Conservation (phyloP, 495 filamentous ascomycete genomes). For the Darksidea phi region DNA sequence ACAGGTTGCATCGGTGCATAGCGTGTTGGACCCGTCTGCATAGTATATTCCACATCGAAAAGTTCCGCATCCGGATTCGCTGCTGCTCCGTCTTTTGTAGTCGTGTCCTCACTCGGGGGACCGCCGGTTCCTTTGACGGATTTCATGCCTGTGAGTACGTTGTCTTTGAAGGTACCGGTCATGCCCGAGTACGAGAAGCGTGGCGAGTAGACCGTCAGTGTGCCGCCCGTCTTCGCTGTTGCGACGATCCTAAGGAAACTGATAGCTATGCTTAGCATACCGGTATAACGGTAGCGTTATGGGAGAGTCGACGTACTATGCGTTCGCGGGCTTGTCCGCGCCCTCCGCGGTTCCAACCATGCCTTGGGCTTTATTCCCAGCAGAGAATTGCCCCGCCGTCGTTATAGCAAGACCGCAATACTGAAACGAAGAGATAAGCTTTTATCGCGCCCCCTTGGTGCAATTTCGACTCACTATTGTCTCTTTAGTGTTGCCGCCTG, state of each 20-base stretch:
- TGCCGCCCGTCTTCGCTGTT: slow-evolving; percentile 50
- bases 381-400: slow-evolving; percentile 44
- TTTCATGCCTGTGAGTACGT: slow-evolving; percentile 46
- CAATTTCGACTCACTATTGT: slow-evolving; percentile 42
- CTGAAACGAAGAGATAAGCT: slow-evolving; percentile 45
- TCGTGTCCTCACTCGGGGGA: slow-evolving; percentile 38
- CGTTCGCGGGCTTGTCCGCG: slow-evolving; percentile 47
- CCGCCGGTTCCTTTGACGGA: slow-evolving; percentile 50
- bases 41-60: slow-evolving; percentile 58
- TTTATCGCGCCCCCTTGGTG: background rate
- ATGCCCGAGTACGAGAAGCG: slow-evolving; percentile 68
- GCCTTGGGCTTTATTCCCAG: slow-evolving; percentile 54
- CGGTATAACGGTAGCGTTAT: background rate
- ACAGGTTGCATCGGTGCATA: slow-evolving; percentile 73
- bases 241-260: slow-evolving; percentile 68
- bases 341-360: slow-evolving; percentile 53
- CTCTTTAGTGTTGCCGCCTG: slow-evolving; percentile 57
- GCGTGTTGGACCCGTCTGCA: slow-evolving; percentile 62
- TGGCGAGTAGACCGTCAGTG: slow-evolving; percentile 58
- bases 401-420: slow-evolving; percentile 45
- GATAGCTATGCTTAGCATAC: background rate
- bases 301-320: slow-evolving; percentile 55
- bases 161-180: slow-evolving; percentile 60
- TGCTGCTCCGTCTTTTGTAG: slow-evolving; percentile 18
- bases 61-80: slow-evolving; percentile 26